phyloP scores from a whole-genome alignment of 352 stramenopile genomes.

The Lagenidium sp. region DNA sequence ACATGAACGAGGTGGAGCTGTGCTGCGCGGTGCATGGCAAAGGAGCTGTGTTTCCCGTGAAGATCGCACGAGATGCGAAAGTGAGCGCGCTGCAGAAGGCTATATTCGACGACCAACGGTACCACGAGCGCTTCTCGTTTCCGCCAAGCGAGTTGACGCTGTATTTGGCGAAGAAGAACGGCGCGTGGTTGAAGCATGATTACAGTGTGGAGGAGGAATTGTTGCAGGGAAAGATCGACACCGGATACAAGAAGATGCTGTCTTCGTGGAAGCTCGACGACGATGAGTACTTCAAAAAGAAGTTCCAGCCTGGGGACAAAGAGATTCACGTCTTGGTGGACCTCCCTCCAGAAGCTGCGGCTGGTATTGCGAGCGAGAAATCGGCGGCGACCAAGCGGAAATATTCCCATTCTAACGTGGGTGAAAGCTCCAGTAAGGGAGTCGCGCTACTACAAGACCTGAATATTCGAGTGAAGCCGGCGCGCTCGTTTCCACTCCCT shows the following conservation, averaged over 20 bases:
- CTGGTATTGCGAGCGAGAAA: no score
- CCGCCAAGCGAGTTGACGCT: slow-evolving; percentile 2
- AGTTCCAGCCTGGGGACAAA: slow-evolving; percentile 1
- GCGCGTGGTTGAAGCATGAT: slow-evolving; percentile 3
- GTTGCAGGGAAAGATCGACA: not conserved
- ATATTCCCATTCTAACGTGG: not conserved
- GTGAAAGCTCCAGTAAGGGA: no score
- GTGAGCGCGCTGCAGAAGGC: slow-evolving; percentile 1
- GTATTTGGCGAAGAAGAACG: slow-evolving; percentile 3
- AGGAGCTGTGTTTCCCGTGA: not conserved
- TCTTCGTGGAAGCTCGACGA: slow-evolving; percentile 6
- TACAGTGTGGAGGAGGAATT: not conserved
- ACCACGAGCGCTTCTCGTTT: slow-evolving; percentile 2
- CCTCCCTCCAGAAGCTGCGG: no score
- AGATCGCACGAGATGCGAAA: not conserved
- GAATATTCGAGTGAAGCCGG: not conserved
- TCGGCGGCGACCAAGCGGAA: no score
- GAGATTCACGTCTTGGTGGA: not conserved
- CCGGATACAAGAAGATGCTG: slow-evolving; percentile 1
- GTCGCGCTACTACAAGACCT: not conserved
- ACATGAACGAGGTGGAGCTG: slow-evolving; percentile 1
- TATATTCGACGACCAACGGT: not conserved
- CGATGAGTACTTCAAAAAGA: not conserved
- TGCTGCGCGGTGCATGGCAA: not conserved
- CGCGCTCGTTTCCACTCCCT: not conserved